Evolutionary conservation across 2,329 filamentous ascomycete species (phyloP).

Genomic region (Ustilaginoidea virens): DNA sequence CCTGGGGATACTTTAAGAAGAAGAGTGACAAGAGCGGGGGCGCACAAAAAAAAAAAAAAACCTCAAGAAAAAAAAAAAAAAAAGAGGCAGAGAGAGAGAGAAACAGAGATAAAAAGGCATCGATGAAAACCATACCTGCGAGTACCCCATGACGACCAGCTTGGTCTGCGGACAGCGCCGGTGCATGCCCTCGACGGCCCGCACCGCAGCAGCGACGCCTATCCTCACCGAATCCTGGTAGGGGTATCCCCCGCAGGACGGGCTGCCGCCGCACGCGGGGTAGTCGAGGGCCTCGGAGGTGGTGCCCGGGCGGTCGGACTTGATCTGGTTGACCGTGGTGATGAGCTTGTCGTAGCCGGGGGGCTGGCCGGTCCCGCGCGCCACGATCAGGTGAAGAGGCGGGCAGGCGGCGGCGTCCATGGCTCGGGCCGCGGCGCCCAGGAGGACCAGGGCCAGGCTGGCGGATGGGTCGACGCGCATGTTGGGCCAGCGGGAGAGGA

Average conservation of each 20-base stretch:
- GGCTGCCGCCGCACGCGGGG: conserved; percentile 47
- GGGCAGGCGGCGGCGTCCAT: too few species aligned
- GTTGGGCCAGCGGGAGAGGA: too few species aligned
- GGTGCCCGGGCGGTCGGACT: conserved; percentile 29
- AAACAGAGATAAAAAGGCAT: too few species aligned
- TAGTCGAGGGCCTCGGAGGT: conserved; percentile 40
- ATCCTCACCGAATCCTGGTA: conserved; percentile 37
- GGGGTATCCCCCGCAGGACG: conserved; percentile 38
- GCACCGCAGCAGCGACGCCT: neutral
- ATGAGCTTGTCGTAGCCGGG: conserved; percentile 36
- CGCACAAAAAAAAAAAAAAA: too few species aligned
- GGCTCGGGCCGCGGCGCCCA: too few species aligned
- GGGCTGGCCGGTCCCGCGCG: conserved; percentile 31
- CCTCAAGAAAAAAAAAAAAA: too few species aligned
- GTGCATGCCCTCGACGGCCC: conserved; percentile 38
- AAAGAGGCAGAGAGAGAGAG: too few species aligned
- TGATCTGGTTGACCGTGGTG: conserved; percentile 33
- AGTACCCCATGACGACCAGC: conserved; percentile 47
- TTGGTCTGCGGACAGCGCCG: conserved; percentile 38
- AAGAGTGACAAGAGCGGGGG: too few species aligned
- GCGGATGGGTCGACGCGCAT: too few species aligned
- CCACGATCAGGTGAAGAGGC: conserved; percentile 27
- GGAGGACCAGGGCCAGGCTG: too few species aligned
- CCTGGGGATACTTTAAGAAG: too few species aligned
- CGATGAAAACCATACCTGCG: conserved; percentile 39